These are phyloP conservation scores for Glarea lozoyensis DNA, from an alignment of 495 filamentous ascomycete genomes.

Conservation along the genomic window DNA sequence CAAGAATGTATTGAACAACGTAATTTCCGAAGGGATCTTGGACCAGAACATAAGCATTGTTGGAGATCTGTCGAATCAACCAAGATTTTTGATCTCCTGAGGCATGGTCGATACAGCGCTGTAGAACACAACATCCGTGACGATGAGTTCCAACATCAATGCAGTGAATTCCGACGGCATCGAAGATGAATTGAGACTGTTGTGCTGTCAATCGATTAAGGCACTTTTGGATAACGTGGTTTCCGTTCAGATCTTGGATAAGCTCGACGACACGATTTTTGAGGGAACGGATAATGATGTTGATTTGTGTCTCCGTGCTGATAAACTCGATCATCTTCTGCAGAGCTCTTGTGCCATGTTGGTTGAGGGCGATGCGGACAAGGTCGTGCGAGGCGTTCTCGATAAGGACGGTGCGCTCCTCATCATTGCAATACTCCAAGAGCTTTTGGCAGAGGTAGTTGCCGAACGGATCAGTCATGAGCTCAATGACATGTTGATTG, in stretches of 20 bases:
- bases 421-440: constrained; percentile 83
- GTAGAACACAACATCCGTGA: constrained; percentile 95
- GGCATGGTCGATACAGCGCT: constrained; percentile 96
- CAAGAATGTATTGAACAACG: constrained; percentile 95
- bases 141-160: constrained; percentile 92
- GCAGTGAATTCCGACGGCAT: constrained; percentile 78
- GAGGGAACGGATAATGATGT: constrained; percentile 74
- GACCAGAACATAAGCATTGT: constrained; percentile 71
- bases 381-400: constrained; percentile 78
- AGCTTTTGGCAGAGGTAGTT: constrained; percentile 98
- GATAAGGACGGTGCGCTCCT: constrained; percentile 87
- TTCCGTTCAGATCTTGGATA: constrained; percentile 95
- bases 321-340: constrained; percentile 99
- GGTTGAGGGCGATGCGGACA: constrained; percentile 87
- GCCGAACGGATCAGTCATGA: constrained; percentile 98
- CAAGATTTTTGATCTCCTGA: constrained; percentile 80
- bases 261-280: constrained; percentile 74
- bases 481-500: constrained; percentile 81
- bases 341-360: constrained; percentile 89
- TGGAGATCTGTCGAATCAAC: constrained; percentile 77
- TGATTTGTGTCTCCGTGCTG: constrained; percentile 64
- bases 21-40: constrained; percentile 98
- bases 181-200: constrained; percentile 93
- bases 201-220: constrained; percentile 77
- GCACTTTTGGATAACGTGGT: constrained; percentile 98